Evolutionary conservation across 352 stramenopile genomes (phyloP), one percentile per base, ranked within the genome.

Genomic region (Plasmopara halstedii): DNA sequence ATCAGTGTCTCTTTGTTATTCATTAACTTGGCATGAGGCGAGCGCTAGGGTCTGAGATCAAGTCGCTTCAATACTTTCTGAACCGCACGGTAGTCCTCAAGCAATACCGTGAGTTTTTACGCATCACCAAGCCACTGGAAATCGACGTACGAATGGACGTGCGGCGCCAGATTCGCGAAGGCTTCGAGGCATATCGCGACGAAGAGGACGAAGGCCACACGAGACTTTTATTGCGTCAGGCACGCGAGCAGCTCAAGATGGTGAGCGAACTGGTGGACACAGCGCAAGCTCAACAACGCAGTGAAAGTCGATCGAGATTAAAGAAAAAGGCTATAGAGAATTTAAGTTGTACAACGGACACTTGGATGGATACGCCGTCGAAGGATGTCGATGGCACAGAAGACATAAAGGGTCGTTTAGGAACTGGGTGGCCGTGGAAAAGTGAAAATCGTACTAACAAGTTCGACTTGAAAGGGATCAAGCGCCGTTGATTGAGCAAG

Each of bases 61-160:
- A 82, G 64, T 88, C 75, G 40, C 56, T 88, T 21, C 72, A 80
- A 62, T 88, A 78, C 50, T 88, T 88, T 49, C 42, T 88, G 9
- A 88, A 88, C 39, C 72, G 73, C 23, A 69, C 73, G 17, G 58
- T 57, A 7, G 75, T 82, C 35, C 49, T 88, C 21, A 57, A 67
- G 31, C 73, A 84, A 59, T 88, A 83, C 56, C 67, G 62, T 0
- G 48, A 84, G 53, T 84, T 88, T 37, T 51, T 84, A 54, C 75
- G 73, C 17, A 73, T 62, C 33, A 83, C 75, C 33, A 46, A 63
- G 50, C 68, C 72, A 15, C 56, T 88, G 32, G 55, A 60, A 27
- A 40, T 29, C 11, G 72, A 69, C 18, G 65, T 69, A 42, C 60
- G 67, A 6, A 32, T 57, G 46, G 70, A 88, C 45, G 69, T 88